Conservation (phyloP, 2,329 filamentous ascomycete species). For the Verticillium dahliae region DNA sequence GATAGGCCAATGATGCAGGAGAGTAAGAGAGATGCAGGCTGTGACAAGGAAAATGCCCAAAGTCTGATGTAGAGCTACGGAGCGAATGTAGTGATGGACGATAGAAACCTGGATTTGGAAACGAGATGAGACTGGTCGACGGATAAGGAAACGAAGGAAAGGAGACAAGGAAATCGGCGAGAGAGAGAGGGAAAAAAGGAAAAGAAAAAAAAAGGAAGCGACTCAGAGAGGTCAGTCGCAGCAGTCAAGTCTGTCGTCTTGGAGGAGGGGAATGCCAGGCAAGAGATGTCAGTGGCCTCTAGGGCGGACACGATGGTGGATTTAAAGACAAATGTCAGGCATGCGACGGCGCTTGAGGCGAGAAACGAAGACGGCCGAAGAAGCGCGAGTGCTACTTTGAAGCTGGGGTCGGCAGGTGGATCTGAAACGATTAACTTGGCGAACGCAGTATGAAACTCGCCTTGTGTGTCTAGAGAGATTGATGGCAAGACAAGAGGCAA, state of each 20-base stretch:
- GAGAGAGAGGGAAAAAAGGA: constrained; percentile 17
- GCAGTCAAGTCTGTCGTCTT: constrained; percentile 11
- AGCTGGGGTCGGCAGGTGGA: constrained; percentile 11
- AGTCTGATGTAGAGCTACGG: constrained; percentile 2
- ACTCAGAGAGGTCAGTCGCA: constrained; percentile 10
- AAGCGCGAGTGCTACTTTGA: constrained; percentile 15
- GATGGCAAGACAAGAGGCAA: constrained; percentile 29
- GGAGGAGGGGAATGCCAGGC: constrained; percentile 12
- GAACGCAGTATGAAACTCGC: constrained; percentile 41
- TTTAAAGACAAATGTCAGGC: constrained; percentile 10
- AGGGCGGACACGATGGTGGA: constrained; percentile 10
- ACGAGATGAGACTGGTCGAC: constrained; percentile 5
- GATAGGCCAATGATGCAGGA: not conserved
- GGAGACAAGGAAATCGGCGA: constrained; percentile 19
- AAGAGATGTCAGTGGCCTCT: constrained; percentile 4
- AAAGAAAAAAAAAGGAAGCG: constrained; percentile 17
- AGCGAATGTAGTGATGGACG: constrained; percentile 5
- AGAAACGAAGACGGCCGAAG: constrained; percentile 9
- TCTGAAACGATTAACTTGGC: constrained; percentile 16
- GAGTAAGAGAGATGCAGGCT: not conserved
- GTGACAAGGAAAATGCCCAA: not conserved
- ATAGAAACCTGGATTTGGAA: constrained; percentile 8
- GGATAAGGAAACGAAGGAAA: constrained; percentile 7
- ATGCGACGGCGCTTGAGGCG: constrained; percentile 1
- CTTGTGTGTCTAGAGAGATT: constrained; percentile 41